A percentile compares a stretch with the other conserved stretches of the same genome.
Conservation (phyloP, 108 stramenopile genomes). For the Skeletonema potamos region DNA sequence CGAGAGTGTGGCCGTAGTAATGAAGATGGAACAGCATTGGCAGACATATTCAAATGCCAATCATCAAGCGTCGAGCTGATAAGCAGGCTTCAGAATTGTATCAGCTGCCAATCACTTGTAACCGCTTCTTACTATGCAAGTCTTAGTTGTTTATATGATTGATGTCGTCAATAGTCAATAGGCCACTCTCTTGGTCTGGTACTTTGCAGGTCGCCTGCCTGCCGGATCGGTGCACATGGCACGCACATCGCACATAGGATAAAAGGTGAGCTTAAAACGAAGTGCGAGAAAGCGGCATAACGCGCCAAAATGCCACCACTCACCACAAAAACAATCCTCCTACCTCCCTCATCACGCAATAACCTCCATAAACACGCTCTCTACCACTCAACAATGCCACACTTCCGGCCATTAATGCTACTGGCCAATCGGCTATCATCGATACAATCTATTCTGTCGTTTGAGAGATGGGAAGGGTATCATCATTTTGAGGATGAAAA, state of each 20-base stretch:
- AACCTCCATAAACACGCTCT: not conserved
- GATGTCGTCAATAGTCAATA: too few species aligned
- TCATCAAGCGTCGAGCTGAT: not conserved
- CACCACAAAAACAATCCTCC: not conserved
- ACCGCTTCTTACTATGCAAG: too few species aligned
- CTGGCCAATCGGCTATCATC: slow-evolving; percentile 15
- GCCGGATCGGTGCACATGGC: too few species aligned
- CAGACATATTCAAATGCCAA: not conserved
- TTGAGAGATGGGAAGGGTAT: slow-evolving; percentile 63
- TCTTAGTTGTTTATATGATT: too few species aligned
- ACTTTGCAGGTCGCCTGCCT: too few species aligned
- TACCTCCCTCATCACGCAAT: not conserved
- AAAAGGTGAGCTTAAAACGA: too few species aligned
- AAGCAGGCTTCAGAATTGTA: not conserved
- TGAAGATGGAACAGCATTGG: not conserved
- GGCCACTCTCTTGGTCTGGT: too few species aligned
- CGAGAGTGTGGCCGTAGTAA: not conserved
- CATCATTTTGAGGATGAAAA: slow-evolving; percentile 49
- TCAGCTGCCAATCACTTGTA: not conserved
- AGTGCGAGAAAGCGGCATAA: too few species aligned
- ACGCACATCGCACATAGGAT: too few species aligned
- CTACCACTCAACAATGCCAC: slow-evolving; percentile 1
- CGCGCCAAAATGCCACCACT: not conserved
- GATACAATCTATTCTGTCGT: slow-evolving; percentile 59
- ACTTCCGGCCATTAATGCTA: slow-evolving; percentile 2